Conservation (phyloP, 257 asterid genomes). For the Solanum chilense region DNA sequence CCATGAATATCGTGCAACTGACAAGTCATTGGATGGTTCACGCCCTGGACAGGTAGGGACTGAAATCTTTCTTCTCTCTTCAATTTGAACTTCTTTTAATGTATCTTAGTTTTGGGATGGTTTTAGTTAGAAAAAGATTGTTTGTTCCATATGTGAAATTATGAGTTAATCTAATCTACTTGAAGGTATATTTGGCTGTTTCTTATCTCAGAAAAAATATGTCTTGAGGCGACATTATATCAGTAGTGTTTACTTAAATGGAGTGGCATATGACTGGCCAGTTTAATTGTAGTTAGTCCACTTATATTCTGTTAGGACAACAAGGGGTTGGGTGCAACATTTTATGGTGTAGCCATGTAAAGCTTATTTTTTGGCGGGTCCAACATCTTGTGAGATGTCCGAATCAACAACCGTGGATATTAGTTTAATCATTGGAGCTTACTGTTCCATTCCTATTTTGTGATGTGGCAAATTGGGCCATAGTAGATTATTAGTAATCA, state of each 20-base stretch:
- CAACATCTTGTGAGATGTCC: background rate
- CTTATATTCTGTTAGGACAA: background rate
- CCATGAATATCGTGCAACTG: conserved; percentile 85
- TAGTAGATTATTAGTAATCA: background rate
- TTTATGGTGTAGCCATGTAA: background rate
- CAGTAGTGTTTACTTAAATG: background rate
- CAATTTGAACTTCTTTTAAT: background rate
- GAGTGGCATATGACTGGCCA: background rate
- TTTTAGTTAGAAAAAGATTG: background rate
- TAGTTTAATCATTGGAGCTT: background rate
- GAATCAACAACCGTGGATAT: background rate
- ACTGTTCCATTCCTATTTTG: background rate
- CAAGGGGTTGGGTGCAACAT: background rate
- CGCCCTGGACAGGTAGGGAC: conserved; percentile 58
- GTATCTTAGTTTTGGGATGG: background rate
- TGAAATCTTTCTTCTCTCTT: background rate
- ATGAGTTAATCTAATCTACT: background rate
- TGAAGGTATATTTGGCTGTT: background rate
- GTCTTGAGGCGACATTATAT: background rate
- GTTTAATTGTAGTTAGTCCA: background rate
- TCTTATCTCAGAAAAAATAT: background rate
- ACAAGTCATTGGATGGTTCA: conserved; percentile 75
- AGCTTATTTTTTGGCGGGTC: background rate
- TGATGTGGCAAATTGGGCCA: background rate
- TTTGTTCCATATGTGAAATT: background rate